Base-by-base conservation (phyloP, 306 rosid species). In the Purshia tridentata region DNA sequence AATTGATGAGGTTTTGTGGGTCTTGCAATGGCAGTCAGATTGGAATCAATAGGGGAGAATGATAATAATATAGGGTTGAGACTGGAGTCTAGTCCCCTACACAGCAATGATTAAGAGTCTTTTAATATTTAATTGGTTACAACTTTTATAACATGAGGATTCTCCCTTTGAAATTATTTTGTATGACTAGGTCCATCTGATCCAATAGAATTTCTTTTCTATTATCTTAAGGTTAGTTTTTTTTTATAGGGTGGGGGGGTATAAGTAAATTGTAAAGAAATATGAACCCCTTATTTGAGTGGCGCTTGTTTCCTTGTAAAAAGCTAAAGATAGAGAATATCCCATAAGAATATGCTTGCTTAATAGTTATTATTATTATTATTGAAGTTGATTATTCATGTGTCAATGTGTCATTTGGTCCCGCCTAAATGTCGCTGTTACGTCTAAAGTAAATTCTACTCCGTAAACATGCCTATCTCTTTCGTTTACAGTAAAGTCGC, bases 311-410 rank as follows among this genome's bases (percentile, higher is more conserved):
- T 70, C 42, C 65, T 70, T 8, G 35, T 15, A 42, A 41, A 55
- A 42, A 41, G 74, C 65, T 41, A 70, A 70, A 70, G 53, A 20
- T 42, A 71, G 75, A 55, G 75, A 70, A 22, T n/a, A n/a, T n/a
- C n/a, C n/a, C 6, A 72, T 35, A 61, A 72, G 56, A 57, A 45
- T 51, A 51, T 69, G 49, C 49, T 16, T 49, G 61, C 18, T 51
- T 50, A 9, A 12, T 39, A 68, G 14, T 23, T 23, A 23, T 23
- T 23, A 23, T 23, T 23, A 23, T 23, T 23, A 23, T 23, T 3
- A 10, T 61, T 8, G 19, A 49, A 49, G n/a, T 49, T 49, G 6
- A 13, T 49, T 49, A 49, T 49, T 49, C 54, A 49, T 55, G 22
- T 39, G 8, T 45, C 11, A 19, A 1, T 52, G 6, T 53, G 35